Evolutionary conservation across 345 rosid genomes (phyloP).

Genomic region (Citrus maxima): DNA sequence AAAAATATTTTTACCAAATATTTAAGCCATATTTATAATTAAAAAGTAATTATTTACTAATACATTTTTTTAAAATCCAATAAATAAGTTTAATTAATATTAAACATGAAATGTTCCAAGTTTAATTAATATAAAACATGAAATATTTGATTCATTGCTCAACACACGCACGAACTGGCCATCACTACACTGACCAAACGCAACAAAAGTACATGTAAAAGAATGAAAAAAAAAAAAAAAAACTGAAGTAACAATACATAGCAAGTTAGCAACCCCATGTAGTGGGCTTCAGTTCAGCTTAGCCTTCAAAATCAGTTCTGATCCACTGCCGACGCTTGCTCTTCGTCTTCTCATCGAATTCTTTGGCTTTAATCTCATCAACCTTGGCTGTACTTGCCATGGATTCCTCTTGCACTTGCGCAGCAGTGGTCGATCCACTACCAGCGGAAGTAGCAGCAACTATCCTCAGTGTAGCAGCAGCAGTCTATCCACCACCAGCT

Average conservation of each 20-base stretch:
- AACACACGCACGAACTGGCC: conserved; percentile 15
- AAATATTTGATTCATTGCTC: too few species aligned
- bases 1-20: too few species aligned
- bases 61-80: too few species aligned
- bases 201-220: neutral
- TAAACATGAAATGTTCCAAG: too few species aligned
- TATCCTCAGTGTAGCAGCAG: too few species aligned
- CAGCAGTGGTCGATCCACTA: neutral
- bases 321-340: conserved; percentile 45
- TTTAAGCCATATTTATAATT: too few species aligned
- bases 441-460: too few species aligned
- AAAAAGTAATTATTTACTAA: too few species aligned
- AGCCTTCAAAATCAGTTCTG: conserved; percentile 52
- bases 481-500: too few species aligned
- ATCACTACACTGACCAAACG: conserved; percentile 28
- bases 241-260: neutral
- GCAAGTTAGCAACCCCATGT: neutral
- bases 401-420: conserved; percentile 49
- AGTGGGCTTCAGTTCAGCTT: neutral
- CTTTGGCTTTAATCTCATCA: conserved; percentile 35
- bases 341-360: conserved; percentile 43
- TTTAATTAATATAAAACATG: too few species aligned
- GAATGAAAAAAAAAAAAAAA: neutral
- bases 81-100: too few species aligned
- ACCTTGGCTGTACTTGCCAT: conserved; percentile 36